Evolutionary conservation across 129 eudicot species (phyloP).

Genomic region (sunflower (Helianthus annuus)): DNA sequence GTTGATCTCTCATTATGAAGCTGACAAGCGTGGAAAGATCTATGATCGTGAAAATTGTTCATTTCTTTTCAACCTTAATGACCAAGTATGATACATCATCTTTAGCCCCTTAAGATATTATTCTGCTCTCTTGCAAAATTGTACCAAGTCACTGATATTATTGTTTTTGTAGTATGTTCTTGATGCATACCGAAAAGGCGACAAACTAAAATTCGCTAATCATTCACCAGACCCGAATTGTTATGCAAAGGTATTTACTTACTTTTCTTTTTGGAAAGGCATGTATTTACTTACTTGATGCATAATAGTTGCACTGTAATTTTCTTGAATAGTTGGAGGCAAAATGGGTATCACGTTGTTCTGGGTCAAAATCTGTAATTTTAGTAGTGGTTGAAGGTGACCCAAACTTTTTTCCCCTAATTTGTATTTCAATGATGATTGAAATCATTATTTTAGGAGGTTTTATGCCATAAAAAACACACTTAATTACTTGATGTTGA

Average conservation of each 20-base stretch:
- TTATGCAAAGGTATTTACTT: slow-evolving; percentile 73
- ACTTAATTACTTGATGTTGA: neutral
- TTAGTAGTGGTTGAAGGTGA: neutral
- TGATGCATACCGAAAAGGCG: slow-evolving; percentile 90
- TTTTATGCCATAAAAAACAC: slow-evolving; percentile 6
- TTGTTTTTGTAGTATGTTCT: slow-evolving; percentile 66
- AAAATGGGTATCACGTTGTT: neutral
- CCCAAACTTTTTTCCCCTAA: neutral
- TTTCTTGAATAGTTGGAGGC: too few species aligned
- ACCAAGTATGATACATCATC: slow-evolving; percentile 50
- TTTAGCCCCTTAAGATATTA: slow-evolving; percentile 6
- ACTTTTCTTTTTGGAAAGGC: too few species aligned
- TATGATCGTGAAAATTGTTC: slow-evolving; percentile 76
- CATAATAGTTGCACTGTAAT: neutral
- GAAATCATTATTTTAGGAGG: neutral
- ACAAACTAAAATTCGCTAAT: slow-evolving; percentile 85
- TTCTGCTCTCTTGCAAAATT: neutral
- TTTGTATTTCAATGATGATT: neutral
- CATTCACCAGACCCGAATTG: slow-evolving; percentile 93
- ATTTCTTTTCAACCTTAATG: slow-evolving; percentile 75
- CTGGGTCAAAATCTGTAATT: neutral
- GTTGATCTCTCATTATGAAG: slow-evolving; percentile 78
- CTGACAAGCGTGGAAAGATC: slow-evolving; percentile 82
- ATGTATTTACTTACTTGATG: neutral
- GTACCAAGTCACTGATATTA: neutral